Base-by-base conservation (phyloP, 2,329 filamentous ascomycete genomes). In the Hortaea sp. region DNA sequence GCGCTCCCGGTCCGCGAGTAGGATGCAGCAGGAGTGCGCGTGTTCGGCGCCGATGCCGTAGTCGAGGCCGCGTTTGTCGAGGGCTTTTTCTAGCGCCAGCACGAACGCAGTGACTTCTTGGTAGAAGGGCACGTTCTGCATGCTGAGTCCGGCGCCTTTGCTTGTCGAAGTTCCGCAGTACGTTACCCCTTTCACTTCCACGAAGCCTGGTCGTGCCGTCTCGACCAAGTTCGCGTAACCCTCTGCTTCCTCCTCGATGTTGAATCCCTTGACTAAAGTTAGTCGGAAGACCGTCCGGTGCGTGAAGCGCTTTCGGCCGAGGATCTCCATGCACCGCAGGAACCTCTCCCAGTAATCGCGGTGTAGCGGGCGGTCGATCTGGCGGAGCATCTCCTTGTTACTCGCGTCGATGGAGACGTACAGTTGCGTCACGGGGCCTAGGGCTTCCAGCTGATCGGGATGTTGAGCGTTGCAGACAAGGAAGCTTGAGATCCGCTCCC, bases 291-390 rank as follows among this genome's bases (percentile, higher is more conserved):
- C 92, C 5, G 92, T 97, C 45, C 90, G 82, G 63, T 95, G 90
- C 45, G 82, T 76, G 70, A 86, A 84, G 37, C 90, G 79, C 66
- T 86, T 85, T 64, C 85, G 84, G 11, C 85, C 79, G 20, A 97
- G 71, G 51, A 98, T 95, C 49, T 94, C 88, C 31, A 97, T 77
- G 61, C 92, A 97, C 30, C 84, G 77, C 62, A 86, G 81, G 76
- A 97, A 95, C 5, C 92, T 82, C 68, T 95, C 89, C 92, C 90
- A 97, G 68, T 94, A 98, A 68, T 97, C 90, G 43, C 92, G 81
- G 68, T 97, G 89, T 3, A 98, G 76, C 0, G 90, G 92, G 0
- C 90, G 75, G 65, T 97, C 90, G 58, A 98, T 95, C 61, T 83
- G 84, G 43, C 87, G 81, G 30, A 97, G 76, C 11, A 82, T 87